Evolutionary conservation across 306 rosid species (phyloP).

Genomic region (Dryas alaskensis): DNA sequence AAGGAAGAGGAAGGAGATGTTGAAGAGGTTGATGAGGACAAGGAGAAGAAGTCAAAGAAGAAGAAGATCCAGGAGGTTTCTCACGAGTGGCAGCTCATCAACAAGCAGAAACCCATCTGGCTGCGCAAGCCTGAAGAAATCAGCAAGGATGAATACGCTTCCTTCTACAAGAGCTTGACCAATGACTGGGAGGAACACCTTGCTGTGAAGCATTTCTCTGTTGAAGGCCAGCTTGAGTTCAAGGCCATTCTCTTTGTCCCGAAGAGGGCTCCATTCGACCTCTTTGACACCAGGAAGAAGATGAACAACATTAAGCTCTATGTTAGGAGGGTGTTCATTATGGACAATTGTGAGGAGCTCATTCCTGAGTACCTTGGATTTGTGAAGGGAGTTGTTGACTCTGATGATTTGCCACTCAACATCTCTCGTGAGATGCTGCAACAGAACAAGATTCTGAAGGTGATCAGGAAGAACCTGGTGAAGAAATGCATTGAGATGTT

Average conservation of each 20-base stretch:
- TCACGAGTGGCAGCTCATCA: conserved; percentile 66
- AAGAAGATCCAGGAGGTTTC: conserved; percentile 68
- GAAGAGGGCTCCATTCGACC: conserved; percentile 67
- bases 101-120: conserved; percentile 81
- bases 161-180: conserved; percentile 72
- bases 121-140: conserved; percentile 75
- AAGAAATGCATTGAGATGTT: conserved; percentile 81
- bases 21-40: conserved; percentile 59
- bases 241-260: conserved; percentile 67
- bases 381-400: conserved; percentile 71
- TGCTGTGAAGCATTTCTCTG: conserved; percentile 70
- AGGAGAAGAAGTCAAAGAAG: conserved; percentile 51
- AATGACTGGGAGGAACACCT: conserved; percentile 78
- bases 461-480: conserved; percentile 62
- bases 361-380: conserved; percentile 72
- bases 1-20: conserved; percentile 60
- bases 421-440: conserved; percentile 71
- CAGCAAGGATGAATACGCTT: conserved; percentile 59
- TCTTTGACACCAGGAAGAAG: conserved; percentile 67
- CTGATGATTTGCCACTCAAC: conserved; percentile 72
- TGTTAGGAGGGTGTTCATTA: conserved; percentile 70
- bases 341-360: conserved; percentile 72
- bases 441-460: conserved; percentile 70
- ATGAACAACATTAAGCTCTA: conserved; percentile 73
- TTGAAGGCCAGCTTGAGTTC: conserved; percentile 74